Base-by-base conservation (phyloP, 768 basidiomycete genomes). In the Lactarius evosmus region DNA sequence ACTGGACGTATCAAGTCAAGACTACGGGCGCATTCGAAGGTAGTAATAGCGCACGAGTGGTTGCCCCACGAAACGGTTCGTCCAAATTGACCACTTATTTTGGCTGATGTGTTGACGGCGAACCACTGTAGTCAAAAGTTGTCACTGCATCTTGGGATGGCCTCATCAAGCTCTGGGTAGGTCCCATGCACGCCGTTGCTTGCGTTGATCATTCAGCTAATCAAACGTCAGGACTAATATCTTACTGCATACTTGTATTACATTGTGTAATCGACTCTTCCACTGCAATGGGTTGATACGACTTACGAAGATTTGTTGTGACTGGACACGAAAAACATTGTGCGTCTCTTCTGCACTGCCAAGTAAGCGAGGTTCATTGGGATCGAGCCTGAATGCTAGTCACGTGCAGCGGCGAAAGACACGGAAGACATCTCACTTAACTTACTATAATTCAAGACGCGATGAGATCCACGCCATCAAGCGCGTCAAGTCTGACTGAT, bases 31-130 rank as follows among this genome's bases (percentile, higher is more conserved):
- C 97, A 98, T 74, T 86, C 83, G 14, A 94, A 98, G 77, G 96
- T 97, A n/a, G 92, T 98, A 57, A 98, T 99, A 70, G 85, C 93
- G 25, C 97, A 99, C 72, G 93, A 93, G 72, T 99, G 97, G 97
- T 77, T 99, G 63, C 97, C 96, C 57, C 95, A 99, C 73, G 97
- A 99, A 74, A 87, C 90, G 50, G 96, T 97, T 73, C 77, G 61
- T 68, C 70, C 61, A 72, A 7, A 17, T 60, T 38, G 53, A 36
- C 12, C n/a, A 33, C 17, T 54, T 4, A 36, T 61, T 7, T 60
- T 63, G 22, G 64, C 34, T 57, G 32, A 19, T 44, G 41, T 27
- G 16, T 29, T 61, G 17, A 62, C 46, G 58, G n/a, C 56, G 22
- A 11, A 30, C 14, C 32, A 63, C 38, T 70, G 17, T 67, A 98